A percentile compares a stretch with the other conserved stretches of the same genome.
Conservation (phyloP, 352 stramenopile species). For the Globisporangium lucens region DNA sequence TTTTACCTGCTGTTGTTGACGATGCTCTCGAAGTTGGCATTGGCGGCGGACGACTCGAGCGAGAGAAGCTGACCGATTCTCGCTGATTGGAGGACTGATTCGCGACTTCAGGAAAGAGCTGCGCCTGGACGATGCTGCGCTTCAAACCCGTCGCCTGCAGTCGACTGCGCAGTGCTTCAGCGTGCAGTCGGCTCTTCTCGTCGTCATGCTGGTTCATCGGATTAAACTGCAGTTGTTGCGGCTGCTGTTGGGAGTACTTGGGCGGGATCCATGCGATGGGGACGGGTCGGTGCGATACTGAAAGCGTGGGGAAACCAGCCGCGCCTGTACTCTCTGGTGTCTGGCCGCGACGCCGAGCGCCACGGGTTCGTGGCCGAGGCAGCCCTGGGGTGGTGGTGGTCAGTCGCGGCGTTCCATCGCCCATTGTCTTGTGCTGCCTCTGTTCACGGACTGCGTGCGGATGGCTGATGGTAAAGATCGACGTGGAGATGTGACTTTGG, state of each 20-base stretch:
- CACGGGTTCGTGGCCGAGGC: constrained; percentile 28
- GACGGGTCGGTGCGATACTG: constrained; percentile 1
- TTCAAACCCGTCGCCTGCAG: constrained; percentile 62
- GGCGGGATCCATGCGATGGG: background rate
- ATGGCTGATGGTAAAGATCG: background rate
- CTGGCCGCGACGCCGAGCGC: constrained; percentile 26
- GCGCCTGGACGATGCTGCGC: constrained; percentile 50
- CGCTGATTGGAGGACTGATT: constrained; percentile 17
- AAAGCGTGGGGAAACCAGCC: constrained; percentile 20
- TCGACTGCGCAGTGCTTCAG: constrained; percentile 30
- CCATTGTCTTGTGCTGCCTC: constrained; percentile 5
- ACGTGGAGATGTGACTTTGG: background rate
- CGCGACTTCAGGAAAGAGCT: constrained; percentile 33
- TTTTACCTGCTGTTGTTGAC: background rate
- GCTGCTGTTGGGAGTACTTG: background rate
- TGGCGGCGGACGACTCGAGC: background rate
- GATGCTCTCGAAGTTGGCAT: no score
- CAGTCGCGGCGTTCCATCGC: background rate
- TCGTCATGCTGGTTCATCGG: constrained; percentile 7
- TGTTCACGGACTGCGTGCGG: background rate
- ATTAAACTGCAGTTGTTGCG: background rate
- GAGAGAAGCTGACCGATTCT: background rate
- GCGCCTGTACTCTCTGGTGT: background rate
- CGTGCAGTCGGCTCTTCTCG: constrained; percentile 6
- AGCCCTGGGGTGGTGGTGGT: constrained; percentile 1